Base-by-base conservation (phyloP, 192 early-diverging fungal species). In the Powellomyces hirtus region DNA sequence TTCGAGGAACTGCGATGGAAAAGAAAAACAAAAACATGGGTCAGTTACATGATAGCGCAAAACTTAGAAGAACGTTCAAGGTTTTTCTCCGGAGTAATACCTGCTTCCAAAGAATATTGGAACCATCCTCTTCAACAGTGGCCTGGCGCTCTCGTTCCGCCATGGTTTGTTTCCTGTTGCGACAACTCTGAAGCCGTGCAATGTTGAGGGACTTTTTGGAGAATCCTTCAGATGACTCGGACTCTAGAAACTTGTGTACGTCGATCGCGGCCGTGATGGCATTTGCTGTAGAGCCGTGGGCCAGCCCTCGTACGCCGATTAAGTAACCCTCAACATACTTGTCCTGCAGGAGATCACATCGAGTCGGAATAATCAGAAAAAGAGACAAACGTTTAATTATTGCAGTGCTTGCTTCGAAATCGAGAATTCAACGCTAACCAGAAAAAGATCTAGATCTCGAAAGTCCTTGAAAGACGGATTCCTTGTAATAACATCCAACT, bases 251-350 rank as follows among this genome's bases (percentile, higher is more conserved):
- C 45, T 49, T 64, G 24, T 49, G 62, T 2, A 64, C 62, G 22
- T 64, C 62, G 22, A 64, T 46, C 3, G 62, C 62, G 13, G 62
- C 38, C 13, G 62, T 64, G 20, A 64, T 50, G 42, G 24, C 27
- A 20, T 64, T 64, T 3, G 44, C 62, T 2, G 49, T 30, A 4
- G 42, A 30, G 10, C 62, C 62, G 30, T 44, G 62, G 13, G 27
- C 22, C 7, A 64, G 62, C 13, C 62, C 62, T 5, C 62, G 38
- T 22, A 64, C 35, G 40, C 14, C 13, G 31, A 20, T 18, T 26
- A 64, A 45, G 20, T 64, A 64, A 33, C 62, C 62, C 13, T 64
- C 42, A 14, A 64, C 42, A 33, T 64, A 64, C 30, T 61, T 61
- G 20, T 38, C 37, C 59, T 61, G 20, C 5, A 56, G n/a, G n/a